phyloP scores from a whole-genome alignment of 768 basidiomycete genomes.

The Termitomyces sp. region DNA sequence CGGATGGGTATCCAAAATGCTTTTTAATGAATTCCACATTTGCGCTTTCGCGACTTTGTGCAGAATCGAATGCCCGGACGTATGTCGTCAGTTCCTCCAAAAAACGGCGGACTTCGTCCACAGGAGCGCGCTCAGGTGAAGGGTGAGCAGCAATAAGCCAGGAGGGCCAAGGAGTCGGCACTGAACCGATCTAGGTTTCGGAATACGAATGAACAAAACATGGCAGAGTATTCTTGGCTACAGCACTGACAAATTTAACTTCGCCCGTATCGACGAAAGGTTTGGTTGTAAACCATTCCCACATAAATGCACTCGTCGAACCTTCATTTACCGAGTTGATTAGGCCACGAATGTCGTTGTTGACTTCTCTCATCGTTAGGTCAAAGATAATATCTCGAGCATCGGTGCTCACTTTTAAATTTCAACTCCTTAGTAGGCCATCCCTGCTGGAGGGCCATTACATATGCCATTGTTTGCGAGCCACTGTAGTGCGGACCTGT shows the following conservation, averaged over 20 bases:
- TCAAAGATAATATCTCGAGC: not conserved
- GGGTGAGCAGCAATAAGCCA: conserved; percentile 93
- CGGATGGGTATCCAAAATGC: conserved; percentile 77
- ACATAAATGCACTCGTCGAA: conserved; percentile 88
- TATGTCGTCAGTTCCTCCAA: conserved; percentile 58
- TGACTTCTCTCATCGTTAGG: conserved; percentile 41
- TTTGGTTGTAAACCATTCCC: conserved; percentile 86
- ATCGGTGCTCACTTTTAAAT: conserved; percentile 57
- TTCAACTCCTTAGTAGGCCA: conserved; percentile 64
- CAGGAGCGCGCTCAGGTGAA: conserved; percentile 48
- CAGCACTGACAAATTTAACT: conserved; percentile 70
- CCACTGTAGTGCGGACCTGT: conserved; percentile 43
- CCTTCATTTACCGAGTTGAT: conserved; percentile 87
- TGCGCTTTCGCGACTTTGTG: conserved; percentile 48
- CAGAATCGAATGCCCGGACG: conserved; percentile 63
- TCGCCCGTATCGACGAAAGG: conserved; percentile 76
- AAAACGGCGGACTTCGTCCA: conserved; percentile 51
- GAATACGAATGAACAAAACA: not conserved
- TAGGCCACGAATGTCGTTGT: conserved; percentile 77
- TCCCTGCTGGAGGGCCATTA: conserved; percentile 86
- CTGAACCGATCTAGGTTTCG: conserved; percentile 65
- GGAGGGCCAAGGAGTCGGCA: conserved; percentile 94
- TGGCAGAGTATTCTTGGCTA: not conserved
- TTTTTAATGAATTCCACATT: conserved; percentile 74
- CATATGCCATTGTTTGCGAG: conserved; percentile 93